Conservation (phyloP, 1,284 basidiomycete genomes). For the Ceratobasidium sp. region DNA sequence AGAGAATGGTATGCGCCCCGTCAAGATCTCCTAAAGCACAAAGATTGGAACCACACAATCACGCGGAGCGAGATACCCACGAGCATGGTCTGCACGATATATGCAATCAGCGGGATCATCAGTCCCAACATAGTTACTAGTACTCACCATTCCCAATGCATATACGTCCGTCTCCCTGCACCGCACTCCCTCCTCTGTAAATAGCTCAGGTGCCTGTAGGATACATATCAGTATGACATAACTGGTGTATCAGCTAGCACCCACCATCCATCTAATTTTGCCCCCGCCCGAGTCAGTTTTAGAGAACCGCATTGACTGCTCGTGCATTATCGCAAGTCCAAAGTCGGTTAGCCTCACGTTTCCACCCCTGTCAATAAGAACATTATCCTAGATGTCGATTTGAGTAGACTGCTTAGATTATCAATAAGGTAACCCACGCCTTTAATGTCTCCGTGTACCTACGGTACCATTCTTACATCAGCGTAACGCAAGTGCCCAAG, state of each 20-base stretch:
- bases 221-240: not conserved
- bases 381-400: not conserved
- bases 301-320: not conserved
- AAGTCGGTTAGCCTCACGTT: not conserved
- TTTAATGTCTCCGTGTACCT: conserved; percentile 27
- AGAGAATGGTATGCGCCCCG: not conserved
- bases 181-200: not conserved
- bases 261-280: conserved; percentile 3
- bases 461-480: not conserved
- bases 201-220: not conserved
- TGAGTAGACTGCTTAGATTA: not conserved
- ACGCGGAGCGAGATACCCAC: too few species aligned
- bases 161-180: not conserved
- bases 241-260: not conserved
- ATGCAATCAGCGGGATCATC: too few species aligned
- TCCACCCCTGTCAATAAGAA: not conserved
- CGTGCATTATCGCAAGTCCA: not conserved
- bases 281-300: not conserved
- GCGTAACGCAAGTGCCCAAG: not conserved
- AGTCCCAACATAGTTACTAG: too few species aligned
- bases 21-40: not conserved
- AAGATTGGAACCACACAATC: too few species aligned
- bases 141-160: conserved; percentile 11
- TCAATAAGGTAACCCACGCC: not conserved
- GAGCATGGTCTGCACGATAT: too few species aligned